Evolutionary conservation across 768 basidiomycete species (phyloP).

Genomic region (Mycena epipterygia): DNA sequence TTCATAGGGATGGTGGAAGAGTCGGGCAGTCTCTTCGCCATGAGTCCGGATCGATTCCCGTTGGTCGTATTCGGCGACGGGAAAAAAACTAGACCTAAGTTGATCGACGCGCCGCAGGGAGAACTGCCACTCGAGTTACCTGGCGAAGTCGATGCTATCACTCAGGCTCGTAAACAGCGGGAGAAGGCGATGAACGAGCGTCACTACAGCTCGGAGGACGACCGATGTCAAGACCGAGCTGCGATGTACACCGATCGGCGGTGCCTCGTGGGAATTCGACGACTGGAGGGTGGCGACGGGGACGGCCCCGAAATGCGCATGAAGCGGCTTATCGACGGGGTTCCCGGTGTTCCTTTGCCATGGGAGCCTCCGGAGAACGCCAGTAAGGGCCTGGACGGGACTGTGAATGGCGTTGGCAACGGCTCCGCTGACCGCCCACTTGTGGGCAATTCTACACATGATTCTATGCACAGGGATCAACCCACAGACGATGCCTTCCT

Average conservation of each 20-base stretch:
- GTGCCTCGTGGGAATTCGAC: conserved; percentile 75
- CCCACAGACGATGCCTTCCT: conserved; percentile 10
- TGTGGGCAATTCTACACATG: conserved; percentile 6
- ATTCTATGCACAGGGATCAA: background rate
- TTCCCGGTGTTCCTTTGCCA: conserved; percentile 52
- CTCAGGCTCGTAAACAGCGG: conserved; percentile 58
- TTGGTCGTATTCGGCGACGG: conserved; percentile 77
- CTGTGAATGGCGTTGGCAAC: conserved; percentile 30
- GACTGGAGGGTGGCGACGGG: conserved; percentile 66
- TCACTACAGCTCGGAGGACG: conserved; percentile 35
- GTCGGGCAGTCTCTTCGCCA: conserved; percentile 83
- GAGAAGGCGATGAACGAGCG: conserved; percentile 45
- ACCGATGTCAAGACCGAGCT: conserved; percentile 24
- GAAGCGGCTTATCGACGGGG: conserved; percentile 72
- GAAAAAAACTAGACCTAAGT: conserved; percentile 40
- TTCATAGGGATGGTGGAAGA: conserved; percentile 87
- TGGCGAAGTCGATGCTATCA: conserved; percentile 59
- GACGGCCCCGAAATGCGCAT: conserved; percentile 51
- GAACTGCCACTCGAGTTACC: conserved; percentile 49
- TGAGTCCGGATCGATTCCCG: conserved; percentile 87
- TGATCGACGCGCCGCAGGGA: conserved; percentile 25
- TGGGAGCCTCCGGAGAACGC: conserved; percentile 38
- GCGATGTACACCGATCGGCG: conserved; percentile 58
- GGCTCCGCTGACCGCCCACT: background rate
- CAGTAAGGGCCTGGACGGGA: conserved; percentile 27